Base-by-base conservation (phyloP, 208 protist species). In the Leishmania arabica region DNA sequence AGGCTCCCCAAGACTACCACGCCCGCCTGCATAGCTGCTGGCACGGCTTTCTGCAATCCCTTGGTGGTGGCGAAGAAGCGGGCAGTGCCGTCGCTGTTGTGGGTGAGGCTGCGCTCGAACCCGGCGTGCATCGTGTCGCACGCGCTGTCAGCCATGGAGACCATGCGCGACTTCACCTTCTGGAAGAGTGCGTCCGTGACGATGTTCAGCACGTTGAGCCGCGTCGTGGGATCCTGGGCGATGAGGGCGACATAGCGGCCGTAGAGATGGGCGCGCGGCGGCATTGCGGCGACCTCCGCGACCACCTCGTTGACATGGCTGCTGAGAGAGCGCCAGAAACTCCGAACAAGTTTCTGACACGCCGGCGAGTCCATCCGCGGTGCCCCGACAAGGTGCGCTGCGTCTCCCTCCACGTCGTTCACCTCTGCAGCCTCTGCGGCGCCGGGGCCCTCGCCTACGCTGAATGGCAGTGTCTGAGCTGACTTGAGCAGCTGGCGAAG, bases 81-180 rank as follows among this genome's bases (percentile, higher is more conserved):
- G 24, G 95, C 90, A 3, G 90, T 93, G 68, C 92, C 93, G 82
- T 94, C 89, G 15, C 65, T 60, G 76, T 89, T 92, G 85, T 93
- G 92, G 13, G 90, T 93, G 31, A 97, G 88, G 74, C 80, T 84
- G 42, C 86, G 84, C 77, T 96, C 95, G 80, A 96, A 97, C 34
- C 84, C 90, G 31, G 88, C 80, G 85, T 96, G 92, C 84, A 96
- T 91, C 37, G 91, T 94, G 45, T 95, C 91, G 5, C 86, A 71
- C n/a, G 88, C 92, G 75, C 88, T 92, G 77, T 95, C 87, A 19
- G 95, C 88, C 91, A 97, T 95, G 4, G 95, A 89, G 6, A 79
- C 71, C 80, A 97, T 60, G 47, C 94, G 94, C 21, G 84, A 84
- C 42, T 64, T 71, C 47, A 95, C 77, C 78, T 95, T 94, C 31